Base-by-base conservation (phyloP, 129 eudicot genomes). In the Centrapalus pauciflorus region DNA sequence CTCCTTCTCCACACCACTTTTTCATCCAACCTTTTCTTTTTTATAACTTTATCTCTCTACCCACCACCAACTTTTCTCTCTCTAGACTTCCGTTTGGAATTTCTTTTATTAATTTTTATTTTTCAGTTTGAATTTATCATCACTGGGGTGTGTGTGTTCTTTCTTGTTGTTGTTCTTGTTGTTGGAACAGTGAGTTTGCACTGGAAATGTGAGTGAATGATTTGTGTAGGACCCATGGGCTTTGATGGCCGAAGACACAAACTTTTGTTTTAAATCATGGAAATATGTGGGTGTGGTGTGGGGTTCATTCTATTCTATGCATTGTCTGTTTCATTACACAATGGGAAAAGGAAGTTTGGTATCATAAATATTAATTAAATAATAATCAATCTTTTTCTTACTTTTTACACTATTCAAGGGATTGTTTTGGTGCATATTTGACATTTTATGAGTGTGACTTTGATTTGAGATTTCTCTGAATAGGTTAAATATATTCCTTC, bases 1-100 rank as follows among this genome's bases (percentile, higher is more conserved):
- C 77, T 32, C 80, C 64, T 78, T 76, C 71, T 83, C 72, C 85
- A 64, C 80, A 55, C 73, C 84, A 74, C 80, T 78, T 72, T 73
- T 55, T 61, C 80, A 55, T 66, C 38, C 40, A 70, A 56, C 69
- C 70, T 51, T 69, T 74, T 63, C 54, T 50, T 38, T 24, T 17
- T 67, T 76, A 52, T 69, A 55, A 37, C 64, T 69, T 17, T 75
- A 13, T 63, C 70, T 46, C 64, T 72, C 72, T 28, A 58, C 67
- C 79, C 61, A 66, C 78, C 46, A 74, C 73, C 79, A 74, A 65
- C 79, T 74, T 74, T 74, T 62, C 71, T 64, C 78, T 62, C 77
- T 57, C 81, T 69, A 69, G 56, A 72, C 50, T 77, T 80, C 21
- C 61, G 6, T 50, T 48, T 58, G 28, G 67, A 57, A 25, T 21